These are phyloP conservation scores for Phalaenopsis hybrid DNA, from an alignment of 116 monocot genomes.

Conservation along the genomic window DNA sequence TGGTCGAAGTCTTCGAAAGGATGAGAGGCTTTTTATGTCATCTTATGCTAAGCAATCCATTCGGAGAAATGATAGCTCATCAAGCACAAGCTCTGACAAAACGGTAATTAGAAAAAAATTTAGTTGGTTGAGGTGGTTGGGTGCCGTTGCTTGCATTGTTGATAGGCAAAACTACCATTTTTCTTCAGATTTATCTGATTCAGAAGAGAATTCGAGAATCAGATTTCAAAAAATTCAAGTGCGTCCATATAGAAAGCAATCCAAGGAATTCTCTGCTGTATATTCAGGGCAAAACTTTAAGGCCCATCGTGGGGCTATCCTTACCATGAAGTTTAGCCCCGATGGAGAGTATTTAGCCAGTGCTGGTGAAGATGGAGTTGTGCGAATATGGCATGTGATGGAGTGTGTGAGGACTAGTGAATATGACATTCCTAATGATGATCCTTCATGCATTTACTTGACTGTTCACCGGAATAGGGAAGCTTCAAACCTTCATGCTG, in stretches of 20 bases:
- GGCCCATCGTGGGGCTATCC: slow-evolving; percentile 71
- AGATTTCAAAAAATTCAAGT: slow-evolving; percentile 42
- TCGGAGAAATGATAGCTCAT: slow-evolving; percentile 10
- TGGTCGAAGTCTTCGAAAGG: slow-evolving; percentile 10
- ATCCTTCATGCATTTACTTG: slow-evolving; percentile 68
- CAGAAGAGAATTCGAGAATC: slow-evolving; percentile 4
- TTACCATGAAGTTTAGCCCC: slow-evolving; percentile 82
- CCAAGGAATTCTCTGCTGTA: slow-evolving; percentile 73
- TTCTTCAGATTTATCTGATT: slow-evolving; percentile 22
- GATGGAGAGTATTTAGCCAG: slow-evolving; percentile 68
- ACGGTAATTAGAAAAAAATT: slow-evolving; percentile 5
- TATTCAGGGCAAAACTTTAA: slow-evolving; percentile 53
- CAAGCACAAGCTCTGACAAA: slow-evolving; percentile 13
- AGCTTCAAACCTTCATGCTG: slow-evolving; percentile 23
- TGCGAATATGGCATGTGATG: slow-evolving; percentile 62
- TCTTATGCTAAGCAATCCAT: slow-evolving; percentile 23
- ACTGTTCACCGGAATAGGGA: slow-evolving; percentile 34
- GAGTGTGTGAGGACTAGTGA: slow-evolving; percentile 27
- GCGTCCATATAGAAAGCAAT: slow-evolving; percentile 33
- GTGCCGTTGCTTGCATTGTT: slow-evolving; percentile 24
- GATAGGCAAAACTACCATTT: slow-evolving; percentile 12
- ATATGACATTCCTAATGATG: slow-evolving; percentile 33
- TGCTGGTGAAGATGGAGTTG: slow-evolving; percentile 78
- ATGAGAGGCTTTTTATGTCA: slow-evolving; percentile 18
- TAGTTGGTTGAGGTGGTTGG: slow-evolving; percentile 34